Percentiles rank a stretch among this genome's conserved stretches.
Conservation (phyloP, 1,284 basidiomycete species). For the Fereydounia khargensis region DNA sequence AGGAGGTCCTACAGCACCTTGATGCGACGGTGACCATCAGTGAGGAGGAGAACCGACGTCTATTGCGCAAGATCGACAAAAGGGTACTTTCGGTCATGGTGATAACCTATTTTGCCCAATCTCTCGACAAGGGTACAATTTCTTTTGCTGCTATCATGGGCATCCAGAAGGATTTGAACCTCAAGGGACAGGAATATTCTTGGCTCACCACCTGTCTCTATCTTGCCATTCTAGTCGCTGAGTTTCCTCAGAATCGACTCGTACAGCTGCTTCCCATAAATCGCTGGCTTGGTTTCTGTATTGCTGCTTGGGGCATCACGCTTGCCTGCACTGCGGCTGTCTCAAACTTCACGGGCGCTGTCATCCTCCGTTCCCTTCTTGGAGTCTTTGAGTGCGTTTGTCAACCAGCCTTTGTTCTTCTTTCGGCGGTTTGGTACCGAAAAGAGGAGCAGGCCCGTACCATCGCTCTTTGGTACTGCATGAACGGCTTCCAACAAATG, state of each 20-base stretch:
- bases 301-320: slow-evolving; percentile 32
- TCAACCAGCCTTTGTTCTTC: slow-evolving; percentile 40
- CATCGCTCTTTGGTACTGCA: slow-evolving; percentile 33
- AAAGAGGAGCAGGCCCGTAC: slow-evolving; percentile 30
- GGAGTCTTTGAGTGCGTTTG: slow-evolving; percentile 46
- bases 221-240: slow-evolving; percentile 40
- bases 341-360: slow-evolving; percentile 38
- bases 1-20: slow-evolving; percentile 22
- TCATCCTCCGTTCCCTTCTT: slow-evolving; percentile 45
- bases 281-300: slow-evolving; percentile 35
- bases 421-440: slow-evolving; percentile 38
- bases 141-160: slow-evolving; percentile 66
- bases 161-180: slow-evolving; percentile 51
- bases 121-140: slow-evolving; percentile 63
- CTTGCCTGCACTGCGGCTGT: slow-evolving; percentile 33
- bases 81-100: slow-evolving; percentile 64
- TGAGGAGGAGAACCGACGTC: slow-evolving; percentile 36
- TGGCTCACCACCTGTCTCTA: slow-evolving; percentile 51
- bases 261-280: slow-evolving; percentile 44
- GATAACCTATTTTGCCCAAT: slow-evolving; percentile 64
- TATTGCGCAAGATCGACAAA: slow-evolving; percentile 62
- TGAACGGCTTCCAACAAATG: slow-evolving; percentile 35
- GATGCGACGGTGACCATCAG: slow-evolving; percentile 20
- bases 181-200: slow-evolving; percentile 41
- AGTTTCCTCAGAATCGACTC: slow-evolving; percentile 28